Evolutionary conservation across 129 eudicot genomes (phyloP).

Genomic region (Escallonia herrerae): DNA sequence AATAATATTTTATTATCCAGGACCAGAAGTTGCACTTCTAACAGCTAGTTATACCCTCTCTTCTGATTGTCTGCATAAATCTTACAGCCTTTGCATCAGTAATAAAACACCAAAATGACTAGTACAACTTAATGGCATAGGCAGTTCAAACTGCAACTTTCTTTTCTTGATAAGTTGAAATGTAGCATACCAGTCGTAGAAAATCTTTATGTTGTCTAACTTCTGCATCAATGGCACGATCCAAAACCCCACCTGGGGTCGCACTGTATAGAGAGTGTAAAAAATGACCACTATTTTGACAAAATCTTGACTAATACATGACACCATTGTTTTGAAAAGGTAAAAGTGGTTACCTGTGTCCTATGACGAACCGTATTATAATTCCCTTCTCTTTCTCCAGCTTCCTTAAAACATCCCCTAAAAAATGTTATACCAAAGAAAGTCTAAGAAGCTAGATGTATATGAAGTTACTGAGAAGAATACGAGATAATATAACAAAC

Average conservation of each 20-base stretch:
- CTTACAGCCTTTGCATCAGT: no score
- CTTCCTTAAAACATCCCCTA: constrained; percentile 56
- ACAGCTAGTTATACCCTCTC: no score
- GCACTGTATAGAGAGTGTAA: constrained; percentile 37
- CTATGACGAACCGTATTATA: constrained; percentile 76
- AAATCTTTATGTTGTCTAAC: constrained; percentile 64
- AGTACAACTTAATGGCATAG: neutral
- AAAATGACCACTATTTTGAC: neutral
- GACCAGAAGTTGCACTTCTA: no score
- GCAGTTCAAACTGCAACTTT: neutral
- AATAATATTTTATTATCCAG: no score
- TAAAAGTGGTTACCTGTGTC: constrained; percentile 52
- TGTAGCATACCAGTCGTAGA: constrained; percentile 51
- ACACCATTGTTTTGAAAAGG: no score
- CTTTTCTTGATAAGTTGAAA: neutral
- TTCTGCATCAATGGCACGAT: constrained; percentile 82
- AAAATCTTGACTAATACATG: neutral
- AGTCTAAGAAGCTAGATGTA: neutral
- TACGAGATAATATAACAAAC: neutral
- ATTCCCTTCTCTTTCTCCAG: constrained; percentile 84
- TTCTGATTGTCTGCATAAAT: no score
- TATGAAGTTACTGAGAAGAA: neutral
- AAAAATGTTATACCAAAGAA: neutral
- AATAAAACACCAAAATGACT: neutral
- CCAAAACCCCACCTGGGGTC: constrained; percentile 69